Evolutionary conservation across 768 basidiomycete species (phyloP).

Genomic region (Lactarius quietus): DNA sequence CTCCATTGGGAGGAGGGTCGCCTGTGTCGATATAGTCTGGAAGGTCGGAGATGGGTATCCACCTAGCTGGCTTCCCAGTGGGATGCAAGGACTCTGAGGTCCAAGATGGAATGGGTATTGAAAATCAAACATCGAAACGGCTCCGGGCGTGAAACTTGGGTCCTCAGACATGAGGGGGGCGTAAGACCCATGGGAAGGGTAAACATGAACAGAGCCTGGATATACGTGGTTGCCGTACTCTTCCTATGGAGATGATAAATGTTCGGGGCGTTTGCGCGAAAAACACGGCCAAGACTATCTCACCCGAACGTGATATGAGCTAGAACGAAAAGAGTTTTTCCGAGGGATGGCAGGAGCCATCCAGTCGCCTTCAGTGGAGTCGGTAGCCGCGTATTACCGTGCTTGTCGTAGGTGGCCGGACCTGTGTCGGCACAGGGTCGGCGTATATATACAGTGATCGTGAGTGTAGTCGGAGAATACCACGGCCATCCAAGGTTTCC

Average conservation of each 20-base stretch:
- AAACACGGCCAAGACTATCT: background rate
- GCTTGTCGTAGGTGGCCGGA: background rate
- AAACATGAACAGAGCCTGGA: background rate
- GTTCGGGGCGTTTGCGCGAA: background rate
- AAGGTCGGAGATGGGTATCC: background rate
- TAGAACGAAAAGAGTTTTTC: background rate
- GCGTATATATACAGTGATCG: background rate
- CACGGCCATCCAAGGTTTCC: background rate
- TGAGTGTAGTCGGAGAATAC: background rate
- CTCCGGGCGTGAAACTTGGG: background rate
- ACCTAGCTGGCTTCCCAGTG: background rate
- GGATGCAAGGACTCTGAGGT: background rate
- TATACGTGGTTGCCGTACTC: background rate
- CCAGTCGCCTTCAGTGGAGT: background rate
- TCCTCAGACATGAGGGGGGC: background rate
- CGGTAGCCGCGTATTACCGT: background rate
- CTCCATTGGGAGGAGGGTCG: background rate
- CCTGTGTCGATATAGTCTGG: background rate
- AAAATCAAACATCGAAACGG: background rate
- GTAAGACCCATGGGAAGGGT: background rate
- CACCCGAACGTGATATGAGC: background rate
- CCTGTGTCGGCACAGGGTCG: background rate
- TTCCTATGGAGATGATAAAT: background rate
- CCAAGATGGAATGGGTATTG: background rate
- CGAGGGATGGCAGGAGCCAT: fast-evolving